phyloP scores from a whole-genome alignment of 345 rosid genomes.

The Sisymbrium altissimum region DNA sequence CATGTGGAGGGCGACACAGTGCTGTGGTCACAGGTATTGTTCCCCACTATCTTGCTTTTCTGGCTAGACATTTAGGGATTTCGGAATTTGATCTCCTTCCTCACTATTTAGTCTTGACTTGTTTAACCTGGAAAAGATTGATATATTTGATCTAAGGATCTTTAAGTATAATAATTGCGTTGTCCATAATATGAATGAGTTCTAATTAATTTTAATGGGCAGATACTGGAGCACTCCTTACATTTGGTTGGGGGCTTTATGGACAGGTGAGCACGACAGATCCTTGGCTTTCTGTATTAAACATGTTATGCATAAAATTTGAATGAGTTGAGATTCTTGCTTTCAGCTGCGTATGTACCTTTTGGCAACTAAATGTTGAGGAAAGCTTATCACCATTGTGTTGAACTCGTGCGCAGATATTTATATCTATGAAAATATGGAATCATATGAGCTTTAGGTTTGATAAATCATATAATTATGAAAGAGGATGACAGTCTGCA shows the following conservation, averaged over 20 bases:
- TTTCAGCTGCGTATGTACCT: neutral
- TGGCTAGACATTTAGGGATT: neutral
- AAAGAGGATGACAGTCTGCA: slow-evolving; percentile 20
- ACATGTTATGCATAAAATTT: neutral
- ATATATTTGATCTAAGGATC: neutral
- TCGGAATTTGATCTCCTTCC: neutral
- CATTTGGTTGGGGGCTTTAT: slow-evolving; percentile 99
- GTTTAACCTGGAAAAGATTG: slow-evolving; percentile 7
- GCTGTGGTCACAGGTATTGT: slow-evolving; percentile 75
- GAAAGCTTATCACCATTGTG: neutral
- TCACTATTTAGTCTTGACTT: too few relatives aligned
- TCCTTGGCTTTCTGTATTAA: slow-evolving; percentile 2
- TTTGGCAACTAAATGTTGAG: neutral
- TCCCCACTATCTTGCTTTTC: slow-evolving; percentile 1
- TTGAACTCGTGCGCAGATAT: neutral
- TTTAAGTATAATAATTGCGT: neutral
- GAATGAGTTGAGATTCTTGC: slow-evolving; percentile 10
- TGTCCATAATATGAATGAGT: neutral
- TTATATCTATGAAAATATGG: neutral
- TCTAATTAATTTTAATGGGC: slow-evolving; percentile 25
- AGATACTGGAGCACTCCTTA: slow-evolving; percentile 94
- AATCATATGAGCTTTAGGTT: neutral
- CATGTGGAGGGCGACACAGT: slow-evolving; percentile 99
- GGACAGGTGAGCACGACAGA: slow-evolving; percentile 76
- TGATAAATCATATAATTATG: neutral